Base-by-base conservation (phyloP, 495 filamentous ascomycete species). In the Terfezia claveryi region DNA sequence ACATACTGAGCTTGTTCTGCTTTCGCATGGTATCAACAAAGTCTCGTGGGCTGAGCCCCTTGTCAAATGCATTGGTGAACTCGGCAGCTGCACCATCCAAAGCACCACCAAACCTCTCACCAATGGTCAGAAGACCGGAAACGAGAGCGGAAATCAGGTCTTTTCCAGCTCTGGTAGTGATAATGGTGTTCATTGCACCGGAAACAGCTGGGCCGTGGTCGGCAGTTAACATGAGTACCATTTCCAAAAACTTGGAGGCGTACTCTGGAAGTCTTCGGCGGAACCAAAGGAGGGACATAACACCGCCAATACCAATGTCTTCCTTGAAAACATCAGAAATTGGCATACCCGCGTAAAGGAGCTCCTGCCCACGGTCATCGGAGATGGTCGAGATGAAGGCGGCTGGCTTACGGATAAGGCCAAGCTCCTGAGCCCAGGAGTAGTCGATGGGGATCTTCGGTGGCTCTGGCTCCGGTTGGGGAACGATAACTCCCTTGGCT, bases 391-490 rank as follows among this genome's bases (percentile, higher is more conserved):
- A 96, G 71, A 98, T 98, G 74, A 98, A 98, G 62, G 91, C 92
- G 69, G 91, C 91, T 62, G 91, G 91, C 78, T 98, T 98, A 71
- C 91, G 92, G 75, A 98, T 86, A 62, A 98, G 88, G 68, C 91
- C 91, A 57, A 98, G 83, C 71, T 98, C 91, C 74, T 96, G 92
- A 23, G 91, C 91, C 91, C 91, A 98, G 20, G 87, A 87, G 80
- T 98, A 98, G 73, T 98, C 91, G 64, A 98, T 95, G 65, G 91
- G 91, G 68, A 98, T 98, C 85, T 98, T 98, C 67, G 91, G 91
- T 23, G 87, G 83, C 56, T 82, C 77, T 51, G 92, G 91, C 77
- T 98, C 91, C 51, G 85, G 73, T 62, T 81, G 75, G 56, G 88
- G 87, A 68, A 77, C 77, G 68, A 98, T 85, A 60, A 75, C 79